Percentiles rank a stretch among this genome's conserved stretches.
These are phyloP conservation scores for Lotmaria passim DNA, from an alignment of 208 protist genomes.

Conservation along the genomic window DNA sequence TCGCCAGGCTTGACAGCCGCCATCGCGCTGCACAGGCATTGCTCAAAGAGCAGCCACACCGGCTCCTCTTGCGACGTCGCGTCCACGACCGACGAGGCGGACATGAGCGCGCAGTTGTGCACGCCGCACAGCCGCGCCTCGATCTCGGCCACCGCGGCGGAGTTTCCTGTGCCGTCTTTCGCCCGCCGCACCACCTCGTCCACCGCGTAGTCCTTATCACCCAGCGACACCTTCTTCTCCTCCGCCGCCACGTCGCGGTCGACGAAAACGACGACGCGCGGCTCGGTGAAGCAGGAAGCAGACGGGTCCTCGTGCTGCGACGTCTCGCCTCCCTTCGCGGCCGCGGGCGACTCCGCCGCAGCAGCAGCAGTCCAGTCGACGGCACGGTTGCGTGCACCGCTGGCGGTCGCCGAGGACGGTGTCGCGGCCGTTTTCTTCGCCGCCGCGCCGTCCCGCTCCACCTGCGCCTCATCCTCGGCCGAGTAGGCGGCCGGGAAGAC, in stretches of 20 bases:
- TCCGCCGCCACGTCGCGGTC: slow-evolving; percentile 20
- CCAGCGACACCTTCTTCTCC: slow-evolving; percentile 33
- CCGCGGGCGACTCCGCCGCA: background rate
- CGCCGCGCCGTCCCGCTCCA: slow-evolving; percentile 4
- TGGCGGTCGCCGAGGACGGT: background rate
- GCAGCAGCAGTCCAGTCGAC: background rate
- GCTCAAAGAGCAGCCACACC: slow-evolving; percentile 43
- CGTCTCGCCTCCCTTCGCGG: background rate
- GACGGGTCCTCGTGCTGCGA: slow-evolving; percentile 1
- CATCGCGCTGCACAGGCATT: slow-evolving; percentile 39
- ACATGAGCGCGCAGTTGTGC: slow-evolving; percentile 53
- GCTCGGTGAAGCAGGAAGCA: slow-evolving; percentile 33
- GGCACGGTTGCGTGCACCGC: background rate
- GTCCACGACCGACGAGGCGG: slow-evolving; percentile 30
- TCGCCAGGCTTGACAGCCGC: slow-evolving; percentile 33
- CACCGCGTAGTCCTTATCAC: slow-evolving; percentile 46
- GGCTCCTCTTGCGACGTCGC: slow-evolving; percentile 33
- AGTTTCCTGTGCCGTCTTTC: slow-evolving; percentile 9
- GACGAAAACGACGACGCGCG: slow-evolving; percentile 46
- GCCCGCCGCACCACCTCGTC: slow-evolving; percentile 55
- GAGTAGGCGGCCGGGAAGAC: slow-evolving; percentile 45
- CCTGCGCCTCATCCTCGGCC: slow-evolving; percentile 11
- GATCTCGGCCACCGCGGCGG: slow-evolving; percentile 34
- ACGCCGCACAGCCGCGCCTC: slow-evolving; percentile 35
- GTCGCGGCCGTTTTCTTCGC: background rate